These are phyloP conservation scores for Pseudopithomyces maydicus DNA, from an alignment of 2,329 filamentous ascomycete genomes.

Conservation along the genomic window DNA sequence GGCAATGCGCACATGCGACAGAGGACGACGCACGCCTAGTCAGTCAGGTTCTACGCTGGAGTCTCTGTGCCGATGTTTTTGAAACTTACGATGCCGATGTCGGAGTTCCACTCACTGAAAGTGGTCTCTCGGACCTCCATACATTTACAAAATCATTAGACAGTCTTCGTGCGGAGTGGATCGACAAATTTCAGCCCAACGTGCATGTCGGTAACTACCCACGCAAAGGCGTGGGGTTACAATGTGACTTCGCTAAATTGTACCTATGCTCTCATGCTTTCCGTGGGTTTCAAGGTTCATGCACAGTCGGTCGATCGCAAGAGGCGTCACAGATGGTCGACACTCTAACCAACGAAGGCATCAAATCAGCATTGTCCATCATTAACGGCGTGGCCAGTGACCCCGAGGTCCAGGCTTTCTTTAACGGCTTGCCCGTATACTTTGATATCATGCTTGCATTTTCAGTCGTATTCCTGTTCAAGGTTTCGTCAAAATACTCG, in stretches of 20 bases:
- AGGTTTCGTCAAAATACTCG: constrained; percentile 30
- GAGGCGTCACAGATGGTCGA: constrained; percentile 42
- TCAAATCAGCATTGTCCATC: constrained; percentile 46
- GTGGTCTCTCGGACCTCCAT: neutral
- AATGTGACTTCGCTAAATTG: constrained; percentile 58
- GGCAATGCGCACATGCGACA: constrained; percentile 36
- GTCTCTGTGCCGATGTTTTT: neutral
- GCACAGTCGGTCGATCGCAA: neutral
- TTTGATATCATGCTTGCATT: constrained; percentile 56
- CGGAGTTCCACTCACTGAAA: neutral
- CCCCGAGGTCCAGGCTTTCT: constrained; percentile 48
- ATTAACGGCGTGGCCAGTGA: constrained; percentile 50
- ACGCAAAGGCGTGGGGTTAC: constrained; percentile 55
- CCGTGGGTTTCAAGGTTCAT: constrained; percentile 22
- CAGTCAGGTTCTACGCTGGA: constrained; percentile 15
- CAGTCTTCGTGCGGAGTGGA: constrained; percentile 3
- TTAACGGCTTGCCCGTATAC: constrained; percentile 52
- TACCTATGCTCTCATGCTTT: constrained; percentile 58
- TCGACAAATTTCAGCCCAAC: constrained; percentile 46
- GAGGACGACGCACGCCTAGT: constrained; percentile 26
- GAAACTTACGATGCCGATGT: neutral
- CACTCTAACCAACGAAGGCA: neutral
- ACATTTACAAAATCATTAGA: neutral
- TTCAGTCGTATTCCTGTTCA: constrained; percentile 52
- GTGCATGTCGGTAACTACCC: constrained; percentile 56